Evolutionary conservation across 2,329 filamentous ascomycete genomes (phyloP).

Genomic region (Fusarium sp.): DNA sequence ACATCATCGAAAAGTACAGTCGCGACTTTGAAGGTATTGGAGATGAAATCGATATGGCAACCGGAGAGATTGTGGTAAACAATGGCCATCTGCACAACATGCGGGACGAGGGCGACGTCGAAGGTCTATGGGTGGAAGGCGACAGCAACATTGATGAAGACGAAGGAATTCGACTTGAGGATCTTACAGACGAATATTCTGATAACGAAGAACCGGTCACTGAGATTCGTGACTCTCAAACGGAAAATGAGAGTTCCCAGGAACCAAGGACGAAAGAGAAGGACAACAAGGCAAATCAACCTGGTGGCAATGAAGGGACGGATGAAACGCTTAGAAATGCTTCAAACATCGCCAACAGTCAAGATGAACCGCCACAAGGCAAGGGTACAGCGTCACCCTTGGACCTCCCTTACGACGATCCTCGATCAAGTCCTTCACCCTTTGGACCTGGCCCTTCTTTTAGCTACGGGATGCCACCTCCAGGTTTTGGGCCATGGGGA

Average conservation of each 20-base stretch:
- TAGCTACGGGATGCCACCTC: background rate
- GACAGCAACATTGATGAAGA: conserved; percentile 52
- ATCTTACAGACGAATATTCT: conserved; percentile 43
- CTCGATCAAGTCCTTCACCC: background rate
- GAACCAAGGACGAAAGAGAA: background rate
- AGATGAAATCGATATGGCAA: conserved; percentile 88
- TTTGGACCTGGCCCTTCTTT: background rate
- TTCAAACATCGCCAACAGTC: background rate
- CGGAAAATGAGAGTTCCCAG: conserved; percentile 2
- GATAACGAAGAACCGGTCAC: conserved; percentile 27
- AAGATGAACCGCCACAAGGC: background rate
- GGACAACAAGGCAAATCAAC: background rate
- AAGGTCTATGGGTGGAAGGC: conserved; percentile 44
- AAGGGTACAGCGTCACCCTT: background rate
- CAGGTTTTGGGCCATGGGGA: conserved; percentile 25
- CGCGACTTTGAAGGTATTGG: conserved; percentile 84
- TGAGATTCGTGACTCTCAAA: conserved; percentile 21
- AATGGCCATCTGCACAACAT: conserved; percentile 81
- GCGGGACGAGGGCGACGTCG: conserved; percentile 67
- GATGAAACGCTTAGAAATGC: background rate
- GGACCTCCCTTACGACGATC: background rate
- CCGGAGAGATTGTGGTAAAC: conserved; percentile 85
- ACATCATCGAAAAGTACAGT: conserved; percentile 89
- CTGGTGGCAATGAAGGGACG: background rate
- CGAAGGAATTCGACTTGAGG: conserved; percentile 50